Conservation (phyloP, 2,329 filamentous ascomycete species). For the Monosporascus sp. region DNA sequence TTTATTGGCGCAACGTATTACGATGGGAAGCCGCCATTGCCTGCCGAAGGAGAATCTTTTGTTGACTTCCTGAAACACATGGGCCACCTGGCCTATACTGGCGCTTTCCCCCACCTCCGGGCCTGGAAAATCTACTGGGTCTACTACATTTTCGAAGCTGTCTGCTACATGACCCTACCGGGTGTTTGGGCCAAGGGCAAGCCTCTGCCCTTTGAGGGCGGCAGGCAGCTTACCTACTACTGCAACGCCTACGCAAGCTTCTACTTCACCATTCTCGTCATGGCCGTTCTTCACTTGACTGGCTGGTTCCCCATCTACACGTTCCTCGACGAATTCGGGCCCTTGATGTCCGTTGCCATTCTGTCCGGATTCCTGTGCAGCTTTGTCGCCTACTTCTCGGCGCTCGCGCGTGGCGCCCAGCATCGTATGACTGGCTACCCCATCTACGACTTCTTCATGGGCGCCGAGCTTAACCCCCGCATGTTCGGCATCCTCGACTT, state of each 20-base stretch:
- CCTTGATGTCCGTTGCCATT: constrained; percentile 88
- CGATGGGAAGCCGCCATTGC: constrained; percentile 71
- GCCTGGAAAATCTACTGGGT: constrained; percentile 95
- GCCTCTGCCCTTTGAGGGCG: constrained; percentile 73
- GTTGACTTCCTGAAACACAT: constrained; percentile 68
- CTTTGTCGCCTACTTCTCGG: constrained; percentile 80
- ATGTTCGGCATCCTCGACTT: constrained; percentile 85
- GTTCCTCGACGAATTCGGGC: constrained; percentile 90
- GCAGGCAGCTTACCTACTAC: constrained; percentile 87
- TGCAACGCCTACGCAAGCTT: constrained; percentile 86
- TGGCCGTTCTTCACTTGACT: constrained; percentile 69
- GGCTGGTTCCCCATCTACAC: constrained; percentile 86
- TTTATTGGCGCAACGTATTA: constrained; percentile 96
- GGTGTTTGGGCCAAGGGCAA: constrained; percentile 87
- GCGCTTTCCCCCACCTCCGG: constrained; percentile 74
- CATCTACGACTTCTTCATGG: constrained; percentile 92
- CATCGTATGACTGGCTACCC: constrained; percentile 88
- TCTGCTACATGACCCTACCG: constrained; percentile 78
- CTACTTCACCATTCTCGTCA: constrained; percentile 74
- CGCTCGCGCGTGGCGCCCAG: constrained; percentile 70
- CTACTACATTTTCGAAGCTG: constrained; percentile 80
- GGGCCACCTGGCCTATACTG: constrained; percentile 67
- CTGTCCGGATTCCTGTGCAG: constrained; percentile 81
- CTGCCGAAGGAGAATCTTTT: constrained; percentile 59
- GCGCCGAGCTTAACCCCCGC: constrained; percentile 81